phyloP scores from a whole-genome alignment of 177 flowering plant genomes.

The Vitis hybrid region DNA sequence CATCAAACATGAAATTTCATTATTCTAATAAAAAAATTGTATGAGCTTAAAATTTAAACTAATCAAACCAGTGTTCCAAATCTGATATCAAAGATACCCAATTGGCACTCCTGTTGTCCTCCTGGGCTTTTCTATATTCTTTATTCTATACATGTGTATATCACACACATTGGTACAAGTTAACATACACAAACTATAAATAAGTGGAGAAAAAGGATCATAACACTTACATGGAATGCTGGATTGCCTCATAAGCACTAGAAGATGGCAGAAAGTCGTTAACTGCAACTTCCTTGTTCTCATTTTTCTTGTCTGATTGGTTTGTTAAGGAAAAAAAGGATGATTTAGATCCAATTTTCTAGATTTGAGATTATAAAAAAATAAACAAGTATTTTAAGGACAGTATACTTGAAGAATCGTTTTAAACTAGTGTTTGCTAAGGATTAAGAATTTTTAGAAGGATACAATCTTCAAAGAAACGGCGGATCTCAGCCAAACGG shows the following conservation, averaged over 20 bases:
- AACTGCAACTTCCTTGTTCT: conserved; percentile 69
- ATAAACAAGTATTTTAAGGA: too few relatives aligned
- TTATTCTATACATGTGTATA: too few relatives aligned
- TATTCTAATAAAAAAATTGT: neutral
- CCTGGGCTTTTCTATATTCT: neutral
- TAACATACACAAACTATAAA: neutral
- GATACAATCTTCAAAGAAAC: conserved; percentile 96
- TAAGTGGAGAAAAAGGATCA: neutral
- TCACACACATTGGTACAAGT: too few relatives aligned
- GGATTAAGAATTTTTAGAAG: conserved; percentile 15
- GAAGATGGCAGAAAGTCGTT: conserved; percentile 58
- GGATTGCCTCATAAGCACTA: conserved; percentile 46
- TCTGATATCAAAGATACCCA: neutral
- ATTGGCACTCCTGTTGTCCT: neutral
- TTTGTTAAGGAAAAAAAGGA: conserved; percentile 20
- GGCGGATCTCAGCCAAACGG: conserved; percentile 84
- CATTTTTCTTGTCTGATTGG: conserved; percentile 61
- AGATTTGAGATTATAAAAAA: neutral
- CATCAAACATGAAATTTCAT: neutral
- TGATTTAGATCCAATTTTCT: neutral
- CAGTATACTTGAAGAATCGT: too few relatives aligned
- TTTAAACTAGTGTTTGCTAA: neutral
- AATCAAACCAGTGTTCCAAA: neutral
- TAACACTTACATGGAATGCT: conserved; percentile 55
- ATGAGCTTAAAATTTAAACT: neutral